phyloP scores from a whole-genome alignment of 306 rosid genomes.

The Gillenia trifoliata region DNA sequence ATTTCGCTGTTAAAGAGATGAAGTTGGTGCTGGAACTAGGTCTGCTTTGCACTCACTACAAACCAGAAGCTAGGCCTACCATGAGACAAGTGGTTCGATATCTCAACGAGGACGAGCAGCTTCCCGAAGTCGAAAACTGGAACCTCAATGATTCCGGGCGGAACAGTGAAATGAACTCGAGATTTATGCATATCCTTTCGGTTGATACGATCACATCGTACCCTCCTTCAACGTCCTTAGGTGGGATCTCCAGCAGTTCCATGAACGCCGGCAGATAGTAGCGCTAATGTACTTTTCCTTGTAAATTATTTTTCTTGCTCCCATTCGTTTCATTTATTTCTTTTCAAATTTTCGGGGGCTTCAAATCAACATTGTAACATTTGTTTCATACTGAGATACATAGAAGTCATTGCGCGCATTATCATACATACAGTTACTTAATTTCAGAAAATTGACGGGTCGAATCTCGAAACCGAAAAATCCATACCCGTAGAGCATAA shows the following conservation, averaged over 20 bases:
- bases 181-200: conserved; percentile 24
- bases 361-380: neutral
- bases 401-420: too few species aligned
- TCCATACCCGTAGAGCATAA: too few species aligned
- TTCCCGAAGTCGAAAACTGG: conserved; percentile 40
- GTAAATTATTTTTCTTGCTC: neutral
- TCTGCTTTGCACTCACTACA: conserved; percentile 43
- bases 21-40: conserved; percentile 60
- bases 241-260: conserved; percentile 24
- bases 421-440: too few species aligned
- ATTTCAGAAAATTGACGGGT: too few species aligned
- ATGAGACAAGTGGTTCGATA: conserved; percentile 52
- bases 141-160: conserved; percentile 15
- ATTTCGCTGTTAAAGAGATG: conserved; percentile 39
- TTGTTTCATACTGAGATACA: neutral
- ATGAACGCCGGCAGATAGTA: conserved; percentile 41
- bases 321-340: neutral
- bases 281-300: neutral
- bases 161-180: conserved; percentile 8
- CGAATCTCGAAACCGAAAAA: too few species aligned
- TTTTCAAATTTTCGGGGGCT: neutral
- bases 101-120: conserved; percentile 43
- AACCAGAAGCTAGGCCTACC: conserved; percentile 50
- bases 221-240: conserved; percentile 23
- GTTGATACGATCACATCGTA: neutral